Percentiles rank a stretch among this genome's conserved stretches.
Evolutionary conservation across 1,139 yeast genomes (phyloP).

Genomic region (Geotrichum klebahnii): DNA sequence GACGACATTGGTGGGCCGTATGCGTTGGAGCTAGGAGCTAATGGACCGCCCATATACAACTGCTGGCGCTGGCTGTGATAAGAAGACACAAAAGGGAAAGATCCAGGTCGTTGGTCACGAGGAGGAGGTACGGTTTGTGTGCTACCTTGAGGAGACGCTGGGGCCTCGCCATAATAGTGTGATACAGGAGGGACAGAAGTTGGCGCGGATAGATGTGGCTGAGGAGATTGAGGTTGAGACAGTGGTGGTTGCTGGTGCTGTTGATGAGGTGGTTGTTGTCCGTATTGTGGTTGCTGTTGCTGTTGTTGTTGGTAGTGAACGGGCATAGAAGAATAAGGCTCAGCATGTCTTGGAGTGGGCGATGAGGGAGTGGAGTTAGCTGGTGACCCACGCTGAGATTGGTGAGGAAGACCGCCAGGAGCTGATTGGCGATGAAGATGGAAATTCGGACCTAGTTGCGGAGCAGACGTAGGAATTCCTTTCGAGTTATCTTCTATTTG

Average conservation of each 20-base stretch:
- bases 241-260: too few species aligned
- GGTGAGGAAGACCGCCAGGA: not conserved
- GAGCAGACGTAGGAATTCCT: slow-evolving; percentile 15
- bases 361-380: slow-evolving; percentile 12
- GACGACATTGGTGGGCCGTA: not conserved
- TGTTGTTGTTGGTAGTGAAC: slow-evolving; percentile 33
- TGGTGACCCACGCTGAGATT: slow-evolving; percentile 2
- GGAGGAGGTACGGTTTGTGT: slow-evolving; percentile 24
- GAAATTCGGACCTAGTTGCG: slow-evolving; percentile 3
- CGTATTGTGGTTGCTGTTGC: slow-evolving; percentile 28
- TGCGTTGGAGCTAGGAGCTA: slow-evolving; percentile 22
- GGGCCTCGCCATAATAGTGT: slow-evolving; percentile 13
- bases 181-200: too few species aligned
- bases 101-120: slow-evolving; percentile 35
- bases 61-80: slow-evolving; percentile 20
- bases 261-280: slow-evolving; percentile 7
- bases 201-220: not conserved
- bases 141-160: slow-evolving; percentile 15
- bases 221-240: slow-evolving; percentile 3
- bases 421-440: slow-evolving; percentile 24
- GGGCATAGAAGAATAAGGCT: slow-evolving; percentile 25
- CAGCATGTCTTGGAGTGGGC: slow-evolving; percentile 11
- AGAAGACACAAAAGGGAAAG: slow-evolving; percentile 30
- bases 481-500: slow-evolving; percentile 24
- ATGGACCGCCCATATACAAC: slow-evolving; percentile 8